Conservation (phyloP, 2,329 filamentous ascomycete species). For the Ophiosphaerella herpotricha region DNA sequence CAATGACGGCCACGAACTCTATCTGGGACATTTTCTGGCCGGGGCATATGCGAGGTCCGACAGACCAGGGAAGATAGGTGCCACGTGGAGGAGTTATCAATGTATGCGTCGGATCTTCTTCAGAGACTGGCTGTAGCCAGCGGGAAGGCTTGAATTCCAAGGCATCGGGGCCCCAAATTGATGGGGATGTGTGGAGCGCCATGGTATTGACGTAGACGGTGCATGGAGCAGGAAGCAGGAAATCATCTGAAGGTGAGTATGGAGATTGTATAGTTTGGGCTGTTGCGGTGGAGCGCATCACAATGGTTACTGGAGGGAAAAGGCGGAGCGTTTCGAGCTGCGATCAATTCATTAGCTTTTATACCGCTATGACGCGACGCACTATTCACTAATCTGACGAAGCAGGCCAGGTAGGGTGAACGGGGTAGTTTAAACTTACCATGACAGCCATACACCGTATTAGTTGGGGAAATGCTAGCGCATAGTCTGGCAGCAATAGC, state of each 20-base stretch:
- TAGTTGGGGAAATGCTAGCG: conserved; percentile 48
- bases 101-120: too few species aligned
- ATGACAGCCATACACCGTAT: conserved; percentile 53
- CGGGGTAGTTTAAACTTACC: too few species aligned
- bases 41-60: conserved; percentile 35
- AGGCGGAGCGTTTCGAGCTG: conserved; percentile 35
- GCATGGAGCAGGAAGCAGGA: neutral
- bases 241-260: neutral
- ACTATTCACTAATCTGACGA: too few species aligned
- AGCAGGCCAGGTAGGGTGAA: too few species aligned
- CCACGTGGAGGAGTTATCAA: neutral
- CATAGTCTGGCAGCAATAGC: neutral
- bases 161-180: conserved; percentile 4
- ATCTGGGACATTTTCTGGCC: conserved; percentile 45
- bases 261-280: neutral
- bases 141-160: conserved; percentile 34
- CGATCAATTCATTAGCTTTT: too few species aligned
- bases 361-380: too few species aligned
- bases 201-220: conserved; percentile 9
- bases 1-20: conserved; percentile 41
- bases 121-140: conserved; percentile 7
- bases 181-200: conserved; percentile 6
- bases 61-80: conserved; percentile 16
- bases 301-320: conserved; percentile 12
- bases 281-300: conserved; percentile 3